Base-by-base conservation (phyloP, 768 basidiomycete species). In the Tricholomella constricta region DNA sequence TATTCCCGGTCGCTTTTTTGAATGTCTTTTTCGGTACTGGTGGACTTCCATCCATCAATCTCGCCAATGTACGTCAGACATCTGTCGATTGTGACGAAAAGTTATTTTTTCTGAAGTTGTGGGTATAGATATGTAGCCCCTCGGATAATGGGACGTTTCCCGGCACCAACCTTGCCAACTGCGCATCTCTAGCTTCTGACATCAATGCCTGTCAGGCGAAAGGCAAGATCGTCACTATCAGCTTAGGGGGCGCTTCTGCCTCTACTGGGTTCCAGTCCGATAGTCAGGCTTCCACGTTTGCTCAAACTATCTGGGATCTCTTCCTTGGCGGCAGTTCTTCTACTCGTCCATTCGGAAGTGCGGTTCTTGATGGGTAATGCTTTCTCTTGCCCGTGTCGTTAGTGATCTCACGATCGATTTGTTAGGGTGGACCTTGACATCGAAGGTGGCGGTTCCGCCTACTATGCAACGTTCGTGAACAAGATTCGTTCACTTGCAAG, bases 311-410 rank as follows among this genome's bases (percentile, higher is more conserved):
- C 46, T 90, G 89, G 89, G 73, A 87, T 62, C 54, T 86, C 44
- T 89, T 89, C 67, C 71, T 90, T 25, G 88, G 87, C 17, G 76
- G 75, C 14, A 69, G 59, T 36, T 78, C 76, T 12, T 72, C 75
- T 23, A 86, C 81, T 14, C 78, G 88, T 53, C 89, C 88, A 0
- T 91, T 91, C 59, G 89, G 89, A 22, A 67, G 58, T 54, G 89
- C 87, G 2, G 77, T 89, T 45, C 73, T 91, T 22, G 88, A 90
- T 59, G 89, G 89, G 87, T 88, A 52, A 55, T 69, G 41, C 6
- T 38, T 23, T 45, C 11, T 17, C 31, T 20, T 26, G 10, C 19
- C 20, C 11, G 22, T 20, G 23, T 32, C 31, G 14, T 32, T 4
- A 2, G 14, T 14, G 9, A 10, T 32, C 31, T 32, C 31, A 26